These are phyloP conservation scores for Pulveroboletus sp. DNA, from an alignment of 768 basidiomycete species.

Conservation along the genomic window DNA sequence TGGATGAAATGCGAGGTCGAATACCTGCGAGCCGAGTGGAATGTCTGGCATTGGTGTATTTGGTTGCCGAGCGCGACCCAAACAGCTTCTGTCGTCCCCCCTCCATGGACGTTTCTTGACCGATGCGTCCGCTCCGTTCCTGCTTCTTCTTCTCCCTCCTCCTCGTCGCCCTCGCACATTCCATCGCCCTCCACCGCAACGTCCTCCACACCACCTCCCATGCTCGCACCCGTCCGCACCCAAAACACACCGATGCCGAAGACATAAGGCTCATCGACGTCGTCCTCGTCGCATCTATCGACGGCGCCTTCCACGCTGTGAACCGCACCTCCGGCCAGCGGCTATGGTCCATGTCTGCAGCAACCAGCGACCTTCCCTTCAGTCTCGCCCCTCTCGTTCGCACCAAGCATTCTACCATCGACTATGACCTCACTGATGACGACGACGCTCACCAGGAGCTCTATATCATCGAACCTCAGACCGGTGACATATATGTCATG, in stretches of 20 bases:
- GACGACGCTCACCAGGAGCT: slow-evolving; percentile 57
- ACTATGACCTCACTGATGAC: slow-evolving; percentile 55
- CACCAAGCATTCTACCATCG: slow-evolving; percentile 57
- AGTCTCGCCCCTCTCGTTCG: slow-evolving; percentile 70
- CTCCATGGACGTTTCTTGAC: slow-evolving; percentile 30
- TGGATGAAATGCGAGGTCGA: slow-evolving; percentile 89
- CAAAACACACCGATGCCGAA: slow-evolving; percentile 18
- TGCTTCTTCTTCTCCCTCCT: slow-evolving; percentile 27
- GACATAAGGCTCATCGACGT: slow-evolving; percentile 73
- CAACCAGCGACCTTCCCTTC: slow-evolving; percentile 44
- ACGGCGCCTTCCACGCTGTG: slow-evolving; percentile 92
- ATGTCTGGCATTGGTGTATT: slow-evolving; percentile 50
- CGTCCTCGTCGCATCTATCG: slow-evolving; percentile 87
- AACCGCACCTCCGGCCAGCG: slow-evolving; percentile 79
- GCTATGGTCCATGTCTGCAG: slow-evolving; percentile 85
- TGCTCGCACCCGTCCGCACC: slow-evolving; percentile 7
- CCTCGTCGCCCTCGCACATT: slow-evolving; percentile 30
- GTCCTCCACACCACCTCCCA: slow-evolving; percentile 22
- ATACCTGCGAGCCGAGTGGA: slow-evolving; percentile 71
- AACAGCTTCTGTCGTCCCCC: neutral
- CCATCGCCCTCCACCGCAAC: slow-evolving; percentile 29
- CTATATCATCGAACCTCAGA: slow-evolving; percentile 93
- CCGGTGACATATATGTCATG: slow-evolving; percentile 90
- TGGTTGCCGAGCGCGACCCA: slow-evolving; percentile 1
- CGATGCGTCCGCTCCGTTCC: slow-evolving; percentile 34